phyloP scores from a whole-genome alignment of 768 basidiomycete genomes.

The Pluteus cervinus region DNA sequence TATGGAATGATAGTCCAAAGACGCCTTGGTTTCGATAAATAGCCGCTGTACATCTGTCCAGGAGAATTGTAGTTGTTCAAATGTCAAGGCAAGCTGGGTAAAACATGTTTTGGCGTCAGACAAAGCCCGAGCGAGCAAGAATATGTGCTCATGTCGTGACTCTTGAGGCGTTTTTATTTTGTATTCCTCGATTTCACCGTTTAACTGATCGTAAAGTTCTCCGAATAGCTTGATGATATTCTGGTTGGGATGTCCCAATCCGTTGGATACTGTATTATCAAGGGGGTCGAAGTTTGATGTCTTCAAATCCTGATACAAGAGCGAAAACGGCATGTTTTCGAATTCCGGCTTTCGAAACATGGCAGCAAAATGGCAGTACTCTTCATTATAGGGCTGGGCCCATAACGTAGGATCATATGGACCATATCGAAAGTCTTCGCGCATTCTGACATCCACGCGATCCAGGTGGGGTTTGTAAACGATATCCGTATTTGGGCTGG shows the following conservation, averaged over 20 bases:
- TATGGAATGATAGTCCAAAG: not conserved
- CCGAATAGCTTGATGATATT: no score
- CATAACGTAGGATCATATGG: slow-evolving; percentile 1
- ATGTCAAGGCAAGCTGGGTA: no score
- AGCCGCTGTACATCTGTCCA: no score
- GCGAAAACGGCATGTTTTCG: not conserved
- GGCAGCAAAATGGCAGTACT: slow-evolving; percentile 3
- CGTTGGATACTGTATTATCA: not conserved
- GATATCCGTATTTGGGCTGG: not conserved
- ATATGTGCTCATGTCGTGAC: no score
- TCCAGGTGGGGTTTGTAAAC: not conserved
- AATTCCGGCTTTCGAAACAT: not conserved
- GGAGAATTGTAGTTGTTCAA: no score
- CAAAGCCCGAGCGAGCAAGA: no score
- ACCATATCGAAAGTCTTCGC: slow-evolving; percentile 1
- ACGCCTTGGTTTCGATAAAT: not conserved
- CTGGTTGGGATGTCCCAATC: no score
- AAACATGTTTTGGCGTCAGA: no score
- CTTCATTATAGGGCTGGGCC: not conserved
- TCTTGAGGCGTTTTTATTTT: no score
- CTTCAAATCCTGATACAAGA: slow-evolving; percentile 1
- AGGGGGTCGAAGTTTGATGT: not conserved
- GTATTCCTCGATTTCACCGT: no score
- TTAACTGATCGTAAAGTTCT: no score
- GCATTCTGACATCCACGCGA: not conserved